Base-by-base conservation (phyloP, 2,329 filamentous ascomycete genomes). In the Ascomycota sp. region DNA sequence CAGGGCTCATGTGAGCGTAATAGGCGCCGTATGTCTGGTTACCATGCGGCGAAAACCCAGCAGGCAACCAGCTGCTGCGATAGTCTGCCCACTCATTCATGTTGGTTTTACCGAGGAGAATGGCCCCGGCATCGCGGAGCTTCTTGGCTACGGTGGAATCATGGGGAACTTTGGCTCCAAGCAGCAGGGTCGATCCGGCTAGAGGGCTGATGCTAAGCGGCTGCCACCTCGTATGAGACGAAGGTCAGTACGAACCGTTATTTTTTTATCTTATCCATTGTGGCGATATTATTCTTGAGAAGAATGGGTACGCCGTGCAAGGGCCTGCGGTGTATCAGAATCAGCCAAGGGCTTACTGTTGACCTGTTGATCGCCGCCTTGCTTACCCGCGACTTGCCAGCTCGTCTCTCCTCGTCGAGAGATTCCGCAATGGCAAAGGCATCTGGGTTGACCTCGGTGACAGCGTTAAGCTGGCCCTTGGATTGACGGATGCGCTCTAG, bases 251-350 rank as follows among this genome's bases (percentile, higher is more conserved):
- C 25, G 17, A 9, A 37, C 43, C 40, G 7, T 44, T 69, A 32
- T 66, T 74, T 42, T 42, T 69, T 63, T 64, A 71, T 69, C 36
- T 57, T 43, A 41, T 74, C 69, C 1, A 49, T 44, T 0, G 70
- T 75, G 19, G 63, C 69, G 34, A 74, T 72, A 43, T 71, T 74
- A 47, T 73, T 65, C 48, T 76, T 75, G 49, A 75, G 59, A 4
- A 75, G 48, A 25, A 76, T 62, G 0, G 71, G 71, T 2, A 76
- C 59, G 2, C 71, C 71, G 43, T 75, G 68, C 1, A 75, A 50
- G 1, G 66, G 65, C 0, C 38, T 40, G 10, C 10, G 5, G n/a
- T n/a, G 8, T 7, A 12, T 28, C 17, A 3, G 22, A 23, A 11
- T 23, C 22, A 11, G 11, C 8, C 22, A 23, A 28, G 19, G 19